Evolutionary conservation across 352 stramenopile genomes (phyloP).

Genomic region (Globisporangium sylvaticum): DNA sequence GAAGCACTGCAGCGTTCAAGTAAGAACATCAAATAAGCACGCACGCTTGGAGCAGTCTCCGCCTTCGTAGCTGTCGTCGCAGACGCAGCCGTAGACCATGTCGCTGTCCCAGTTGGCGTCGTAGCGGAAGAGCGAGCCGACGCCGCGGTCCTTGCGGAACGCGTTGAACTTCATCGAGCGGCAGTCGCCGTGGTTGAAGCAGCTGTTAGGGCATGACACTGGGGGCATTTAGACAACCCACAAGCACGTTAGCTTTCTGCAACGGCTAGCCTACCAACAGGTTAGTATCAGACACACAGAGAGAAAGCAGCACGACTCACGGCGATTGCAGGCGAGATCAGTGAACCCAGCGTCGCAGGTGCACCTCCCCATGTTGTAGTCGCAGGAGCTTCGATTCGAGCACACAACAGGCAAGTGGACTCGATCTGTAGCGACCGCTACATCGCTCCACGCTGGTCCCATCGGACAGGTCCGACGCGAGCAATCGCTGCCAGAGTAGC

Average conservation of each 20-base stretch:
- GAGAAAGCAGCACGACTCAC: constrained; percentile 24
- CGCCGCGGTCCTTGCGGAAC: constrained; percentile 52
- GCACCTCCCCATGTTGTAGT: constrained; percentile 60
- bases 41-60: constrained; percentile 84
- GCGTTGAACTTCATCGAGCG: constrained; percentile 66
- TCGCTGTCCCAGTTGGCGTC: constrained; percentile 78
- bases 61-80: constrained; percentile 73
- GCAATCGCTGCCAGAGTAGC: constrained; percentile 89
- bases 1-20: too few species aligned
- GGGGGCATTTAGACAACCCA: neutral
- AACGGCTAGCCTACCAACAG: neutral
- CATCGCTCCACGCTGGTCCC: constrained; percentile 54
- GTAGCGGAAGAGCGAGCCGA: constrained; percentile 45
- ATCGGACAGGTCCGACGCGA: constrained; percentile 59
- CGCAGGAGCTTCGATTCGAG: constrained; percentile 67
- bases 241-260: neutral
- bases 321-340: constrained; percentile 69
- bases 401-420: constrained; percentile 54
- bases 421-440: constrained; percentile 44
- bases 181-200: constrained; percentile 63
- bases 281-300: neutral
- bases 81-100: constrained; percentile 88
- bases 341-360: constrained; percentile 75
- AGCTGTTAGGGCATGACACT: constrained; percentile 71
- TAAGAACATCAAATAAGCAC: constrained; percentile 3